Evolutionary conservation across 345 rosid genomes (phyloP).

Genomic region (Pistacia atlantica): DNA sequence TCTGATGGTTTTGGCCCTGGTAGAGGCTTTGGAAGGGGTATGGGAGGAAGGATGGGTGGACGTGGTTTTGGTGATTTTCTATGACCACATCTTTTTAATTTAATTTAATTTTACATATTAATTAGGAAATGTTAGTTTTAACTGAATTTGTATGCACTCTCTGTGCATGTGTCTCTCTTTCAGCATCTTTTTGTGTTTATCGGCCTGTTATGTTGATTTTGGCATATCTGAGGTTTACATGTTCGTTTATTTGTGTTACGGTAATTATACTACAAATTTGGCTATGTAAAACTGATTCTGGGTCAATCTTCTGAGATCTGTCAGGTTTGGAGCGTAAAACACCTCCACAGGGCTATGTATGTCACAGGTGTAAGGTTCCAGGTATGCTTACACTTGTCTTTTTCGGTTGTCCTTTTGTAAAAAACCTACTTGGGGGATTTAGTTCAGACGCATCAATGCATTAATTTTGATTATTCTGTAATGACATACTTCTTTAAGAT

Average conservation of each 20-base stretch:
- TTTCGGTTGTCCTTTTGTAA: not conserved
- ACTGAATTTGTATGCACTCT: not conserved
- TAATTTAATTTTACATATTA: not conserved
- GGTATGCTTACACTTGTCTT: slow-evolving; percentile 50
- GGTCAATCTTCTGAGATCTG: slow-evolving; percentile 31
- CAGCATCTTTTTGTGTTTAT: not conserved
- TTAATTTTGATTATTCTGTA: not conserved
- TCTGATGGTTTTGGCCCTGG: slow-evolving; percentile 84
- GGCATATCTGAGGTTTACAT: not conserved
- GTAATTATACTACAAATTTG: not conserved
- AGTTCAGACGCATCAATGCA: not conserved
- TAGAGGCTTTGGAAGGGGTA: slow-evolving; percentile 93
- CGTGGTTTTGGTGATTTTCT: slow-evolving; percentile 90
- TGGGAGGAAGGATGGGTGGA: slow-evolving; percentile 88
- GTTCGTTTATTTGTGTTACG: not conserved
- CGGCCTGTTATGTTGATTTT: not conserved
- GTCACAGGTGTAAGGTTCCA: slow-evolving; percentile 94
- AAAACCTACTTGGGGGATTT: not conserved
- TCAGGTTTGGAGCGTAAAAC: slow-evolving; percentile 94
- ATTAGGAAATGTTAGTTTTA: not conserved
- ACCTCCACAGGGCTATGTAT: slow-evolving; percentile 93
- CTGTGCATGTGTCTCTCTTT: not conserved
- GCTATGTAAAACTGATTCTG: slow-evolving; percentile 20
- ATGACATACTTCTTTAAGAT: not conserved
- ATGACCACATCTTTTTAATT: slow-evolving; percentile 7